These are phyloP conservation scores for Colletotrichum shisoi DNA, from an alignment of 2,329 filamentous ascomycete genomes.

Conservation along the genomic window DNA sequence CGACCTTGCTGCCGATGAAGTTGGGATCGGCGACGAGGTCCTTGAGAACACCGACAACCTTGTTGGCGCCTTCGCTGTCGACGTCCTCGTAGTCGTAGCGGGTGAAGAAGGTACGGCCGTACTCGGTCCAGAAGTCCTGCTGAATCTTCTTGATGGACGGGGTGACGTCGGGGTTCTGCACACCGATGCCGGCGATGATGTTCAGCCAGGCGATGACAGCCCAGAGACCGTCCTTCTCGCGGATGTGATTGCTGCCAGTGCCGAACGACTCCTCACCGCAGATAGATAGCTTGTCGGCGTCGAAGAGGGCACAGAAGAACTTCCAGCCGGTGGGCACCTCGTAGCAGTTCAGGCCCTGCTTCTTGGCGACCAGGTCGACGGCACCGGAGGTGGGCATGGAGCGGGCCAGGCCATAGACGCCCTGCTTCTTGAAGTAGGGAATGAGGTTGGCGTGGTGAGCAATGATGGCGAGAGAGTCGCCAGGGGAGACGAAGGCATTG, in stretches of 20 bases:
- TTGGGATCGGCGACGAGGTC: constrained; percentile 75
- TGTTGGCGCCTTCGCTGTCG: constrained; percentile 87
- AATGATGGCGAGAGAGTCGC: constrained; percentile 97
- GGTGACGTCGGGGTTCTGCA: constrained; percentile 78
- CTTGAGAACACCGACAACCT: constrained; percentile 83
- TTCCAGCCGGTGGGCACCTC: constrained; percentile 99
- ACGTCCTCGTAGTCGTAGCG: constrained; percentile 98
- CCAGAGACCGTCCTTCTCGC: constrained; percentile 99
- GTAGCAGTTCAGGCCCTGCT: constrained; percentile 88
- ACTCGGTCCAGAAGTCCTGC: constrained; percentile 94
- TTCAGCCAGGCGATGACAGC: constrained; percentile 97
- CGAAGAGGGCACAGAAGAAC: constrained; percentile 97
- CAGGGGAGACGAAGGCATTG: constrained; percentile 93
- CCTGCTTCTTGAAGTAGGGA: constrained; percentile 97
- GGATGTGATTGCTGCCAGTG: constrained; percentile 97
- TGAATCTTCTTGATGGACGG: constrained; percentile 97
- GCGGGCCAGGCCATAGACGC: constrained; percentile 91
- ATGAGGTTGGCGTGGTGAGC: constrained; percentile 96
- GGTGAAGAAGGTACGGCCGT: constrained; percentile 98
- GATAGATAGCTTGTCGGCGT: constrained; percentile 94
- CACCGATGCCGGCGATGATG: constrained; percentile 93
- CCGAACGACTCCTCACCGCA: constrained; percentile 99
- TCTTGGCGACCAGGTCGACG: constrained; percentile 94
- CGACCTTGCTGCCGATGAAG: constrained; percentile 84
- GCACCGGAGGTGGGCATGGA: constrained; percentile 98